These are phyloP conservation scores for Quercus parvula DNA, from an alignment of 306 rosid species.

Conservation along the genomic window DNA sequence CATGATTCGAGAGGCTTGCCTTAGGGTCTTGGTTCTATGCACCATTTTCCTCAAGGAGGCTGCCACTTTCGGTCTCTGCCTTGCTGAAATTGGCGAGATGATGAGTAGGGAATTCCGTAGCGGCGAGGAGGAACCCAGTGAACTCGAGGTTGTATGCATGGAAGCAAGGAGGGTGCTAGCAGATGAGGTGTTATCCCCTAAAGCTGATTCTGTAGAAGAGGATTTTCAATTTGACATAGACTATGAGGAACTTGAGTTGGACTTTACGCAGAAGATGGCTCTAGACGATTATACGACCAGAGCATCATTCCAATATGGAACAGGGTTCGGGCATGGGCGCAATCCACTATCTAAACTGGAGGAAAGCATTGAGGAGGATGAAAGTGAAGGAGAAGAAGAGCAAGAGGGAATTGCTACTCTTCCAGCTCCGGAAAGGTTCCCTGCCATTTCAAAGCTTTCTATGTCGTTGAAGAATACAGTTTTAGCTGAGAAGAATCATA, in stretches of 20 bases:
- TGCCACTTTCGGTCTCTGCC: constrained; percentile 76
- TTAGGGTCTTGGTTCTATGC: constrained; percentile 84
- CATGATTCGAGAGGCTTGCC: constrained; percentile 94
- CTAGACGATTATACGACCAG: constrained; percentile 38
- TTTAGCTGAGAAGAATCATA: constrained; percentile 57
- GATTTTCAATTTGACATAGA: constrained; percentile 73
- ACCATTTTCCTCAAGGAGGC: constrained; percentile 87
- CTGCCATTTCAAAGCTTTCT: constrained; percentile 52
- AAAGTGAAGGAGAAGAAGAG: constrained; percentile 55
- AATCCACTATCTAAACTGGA: constrained; percentile 66
- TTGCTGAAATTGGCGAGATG: constrained; percentile 97
- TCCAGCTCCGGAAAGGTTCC: constrained; percentile 29
- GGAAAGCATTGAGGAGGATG: constrained; percentile 78
- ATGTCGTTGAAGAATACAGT: constrained; percentile 55
- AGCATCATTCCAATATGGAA: constrained; percentile 41
- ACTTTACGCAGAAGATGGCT: constrained; percentile 23
- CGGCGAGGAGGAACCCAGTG: constrained; percentile 96
- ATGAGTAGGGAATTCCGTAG: constrained; percentile 85
- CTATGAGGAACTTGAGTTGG: constrained; percentile 52
- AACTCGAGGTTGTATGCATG: constrained; percentile 84
- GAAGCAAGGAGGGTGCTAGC: constrained; percentile 69
- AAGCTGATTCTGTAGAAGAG: constrained; percentile 42
- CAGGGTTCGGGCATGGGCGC: constrained; percentile 47
- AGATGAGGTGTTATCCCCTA: constrained; percentile 66
- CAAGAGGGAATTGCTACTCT: constrained; percentile 23